These are phyloP conservation scores for Teunomyces aglyptinius DNA, from an alignment of 805 yeast species.

Conservation along the genomic window DNA sequence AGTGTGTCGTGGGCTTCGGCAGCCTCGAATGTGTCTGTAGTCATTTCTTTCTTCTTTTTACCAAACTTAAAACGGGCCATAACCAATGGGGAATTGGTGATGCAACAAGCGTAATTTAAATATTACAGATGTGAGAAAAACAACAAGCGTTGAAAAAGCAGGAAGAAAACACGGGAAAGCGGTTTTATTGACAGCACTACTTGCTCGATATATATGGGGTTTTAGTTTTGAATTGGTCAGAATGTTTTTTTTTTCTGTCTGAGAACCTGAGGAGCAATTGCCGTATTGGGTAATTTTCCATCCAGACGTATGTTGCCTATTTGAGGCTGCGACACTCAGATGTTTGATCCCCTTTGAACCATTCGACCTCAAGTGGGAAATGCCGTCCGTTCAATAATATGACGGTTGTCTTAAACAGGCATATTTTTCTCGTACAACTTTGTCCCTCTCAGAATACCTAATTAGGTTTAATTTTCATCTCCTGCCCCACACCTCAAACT, in stretches of 20 bases:
- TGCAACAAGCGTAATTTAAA: not conserved
- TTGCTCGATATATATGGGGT: not conserved
- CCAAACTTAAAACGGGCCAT: constrained; percentile 64
- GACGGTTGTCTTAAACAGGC: not conserved
- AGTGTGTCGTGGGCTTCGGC: constrained; percentile 1
- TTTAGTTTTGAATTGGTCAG: not conserved
- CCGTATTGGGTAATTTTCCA: not conserved
- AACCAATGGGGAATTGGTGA: not conserved
- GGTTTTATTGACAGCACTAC: not conserved
- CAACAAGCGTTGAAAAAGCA: too few species aligned
- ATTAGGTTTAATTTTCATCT: not conserved
- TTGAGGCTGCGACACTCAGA: not conserved
- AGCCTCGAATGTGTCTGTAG: constrained; percentile 15
- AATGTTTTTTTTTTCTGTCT: not conserved
- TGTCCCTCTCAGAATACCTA: not conserved
- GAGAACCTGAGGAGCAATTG: not conserved
- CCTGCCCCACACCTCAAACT: not conserved
- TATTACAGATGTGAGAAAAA: too few species aligned
- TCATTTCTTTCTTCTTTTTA: constrained; percentile 40
- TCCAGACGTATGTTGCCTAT: not conserved
- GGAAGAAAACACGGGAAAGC: too few species aligned
- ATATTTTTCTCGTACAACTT: not conserved
- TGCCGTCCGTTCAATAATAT: not conserved
- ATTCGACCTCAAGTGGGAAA: not conserved
- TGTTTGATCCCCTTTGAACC: not conserved